Base-by-base conservation (phyloP, 2,329 filamentous ascomycete genomes). In the Metarhizium rileyi region DNA sequence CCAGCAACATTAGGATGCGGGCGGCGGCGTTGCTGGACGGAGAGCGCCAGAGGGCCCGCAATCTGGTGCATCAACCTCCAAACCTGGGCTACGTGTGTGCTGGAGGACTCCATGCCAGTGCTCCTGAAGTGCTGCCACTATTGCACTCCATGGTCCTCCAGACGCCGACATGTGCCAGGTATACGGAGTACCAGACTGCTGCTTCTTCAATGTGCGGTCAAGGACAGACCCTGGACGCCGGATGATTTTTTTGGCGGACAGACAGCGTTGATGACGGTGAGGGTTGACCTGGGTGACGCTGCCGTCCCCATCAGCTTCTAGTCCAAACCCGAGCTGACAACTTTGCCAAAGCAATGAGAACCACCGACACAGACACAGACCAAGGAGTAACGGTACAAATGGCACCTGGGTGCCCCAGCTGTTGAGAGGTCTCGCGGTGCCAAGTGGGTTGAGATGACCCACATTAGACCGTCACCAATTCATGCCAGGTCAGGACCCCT, bases 291-390 rank as follows among this genome's bases (percentile, higher is more conserved):
- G 55, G 53, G 53, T 48, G 46, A 53, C 43, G 52, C 51, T 47
- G 47, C 47, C 46, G 35, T 20, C 50, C 50, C 48, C 50, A 52
- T 44, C 44, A 41, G 40, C 46, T 28, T 28, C 27, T 28, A 28
- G 27, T 12, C 27, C 12, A 9, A 28, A 16, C 44, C 49, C 55
- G 59, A 60, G 59, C 50, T 56, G 57, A 58, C 60, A 57, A 56
- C 56, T 35, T 38, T 33, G 46, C 48, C 42, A 26, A n/a, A n/a
- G 41, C 38, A 20, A 28, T 42, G 5, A 8, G 16, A 8, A 20
- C 35, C 18, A 42, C 18, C 16, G 9, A 42, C 12, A 25, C 22
- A 23, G n/a, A n/a, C 38, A 42, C 38, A 7, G 40, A 46, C 25
- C n/a, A 14, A 20, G 25, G 27, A 46, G 51, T 52, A 52, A 44